These are phyloP conservation scores for Lachnellula cervina DNA, from an alignment of 2,329 filamentous ascomycete species.

Conservation along the genomic window DNA sequence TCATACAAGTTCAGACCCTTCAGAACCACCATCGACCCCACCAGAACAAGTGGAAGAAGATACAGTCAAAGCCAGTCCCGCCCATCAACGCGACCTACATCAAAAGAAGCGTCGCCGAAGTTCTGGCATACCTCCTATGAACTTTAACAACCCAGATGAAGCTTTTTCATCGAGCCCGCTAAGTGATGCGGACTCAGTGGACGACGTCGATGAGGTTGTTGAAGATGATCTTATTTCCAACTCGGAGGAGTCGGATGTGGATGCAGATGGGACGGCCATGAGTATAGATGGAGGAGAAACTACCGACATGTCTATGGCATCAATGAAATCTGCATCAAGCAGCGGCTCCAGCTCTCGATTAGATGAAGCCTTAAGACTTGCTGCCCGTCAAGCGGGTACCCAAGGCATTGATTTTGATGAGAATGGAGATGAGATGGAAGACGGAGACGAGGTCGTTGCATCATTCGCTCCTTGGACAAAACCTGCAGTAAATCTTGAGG, in stretches of 20 bases:
- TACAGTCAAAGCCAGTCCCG: slow-evolving; percentile 53
- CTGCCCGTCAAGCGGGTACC: slow-evolving; percentile 70
- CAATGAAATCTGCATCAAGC: slow-evolving; percentile 51
- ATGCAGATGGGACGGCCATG: slow-evolving; percentile 72
- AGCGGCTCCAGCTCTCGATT: slow-evolving; percentile 68
- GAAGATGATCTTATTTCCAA: slow-evolving; percentile 50
- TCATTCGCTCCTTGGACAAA: slow-evolving; percentile 70
- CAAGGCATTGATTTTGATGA: slow-evolving; percentile 58
- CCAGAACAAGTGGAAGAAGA: slow-evolving; percentile 59
- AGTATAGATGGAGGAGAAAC: slow-evolving; percentile 66
- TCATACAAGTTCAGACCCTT: slow-evolving; percentile 40
- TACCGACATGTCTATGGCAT: slow-evolving; percentile 62
- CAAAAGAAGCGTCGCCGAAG: slow-evolving; percentile 58
- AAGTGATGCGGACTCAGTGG: slow-evolving; percentile 52
- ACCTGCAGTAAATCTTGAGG: slow-evolving; percentile 40
- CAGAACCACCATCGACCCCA: slow-evolving; percentile 57
- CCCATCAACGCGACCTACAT: slow-evolving; percentile 59
- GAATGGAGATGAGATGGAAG: slow-evolving; percentile 45
- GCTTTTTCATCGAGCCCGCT: slow-evolving; percentile 74
- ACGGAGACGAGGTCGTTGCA: slow-evolving; percentile 66
- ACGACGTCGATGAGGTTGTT: slow-evolving; percentile 37
- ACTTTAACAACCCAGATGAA: slow-evolving; percentile 60
- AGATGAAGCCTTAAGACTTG: slow-evolving; percentile 72
- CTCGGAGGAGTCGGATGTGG: slow-evolving; percentile 51
- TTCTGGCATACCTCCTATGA: slow-evolving; percentile 60